Conservation (phyloP, 805 yeast species). For the Sugiyamaella floridensis region DNA sequence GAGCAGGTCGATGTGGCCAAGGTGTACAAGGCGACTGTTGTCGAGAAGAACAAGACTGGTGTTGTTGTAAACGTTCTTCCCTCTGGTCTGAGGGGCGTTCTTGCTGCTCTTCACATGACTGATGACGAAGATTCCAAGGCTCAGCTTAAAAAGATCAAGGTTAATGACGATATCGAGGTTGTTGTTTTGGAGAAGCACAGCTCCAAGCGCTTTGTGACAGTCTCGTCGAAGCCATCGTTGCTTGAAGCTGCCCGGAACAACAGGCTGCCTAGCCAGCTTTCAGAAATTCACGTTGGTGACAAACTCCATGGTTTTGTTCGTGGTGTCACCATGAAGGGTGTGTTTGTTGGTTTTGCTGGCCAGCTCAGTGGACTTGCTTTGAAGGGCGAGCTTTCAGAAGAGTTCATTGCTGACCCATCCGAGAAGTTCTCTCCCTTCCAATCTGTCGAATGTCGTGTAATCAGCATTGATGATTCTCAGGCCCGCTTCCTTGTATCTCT, state of each 20-base stretch:
- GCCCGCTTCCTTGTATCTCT: constrained; percentile 65
- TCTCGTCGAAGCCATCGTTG: constrained; percentile 60
- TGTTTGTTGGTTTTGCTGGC: constrained; percentile 77
- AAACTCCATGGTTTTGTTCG: constrained; percentile 67
- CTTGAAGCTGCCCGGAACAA: constrained; percentile 52
- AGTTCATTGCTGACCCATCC: constrained; percentile 45
- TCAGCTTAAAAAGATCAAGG: constrained; percentile 49
- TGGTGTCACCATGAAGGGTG: constrained; percentile 70
- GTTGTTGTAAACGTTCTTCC: constrained; percentile 55
- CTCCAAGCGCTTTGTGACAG: constrained; percentile 51
- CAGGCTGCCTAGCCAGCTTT: constrained; percentile 50
- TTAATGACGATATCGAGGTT: constrained; percentile 54
- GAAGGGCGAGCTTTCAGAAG: constrained; percentile 51
- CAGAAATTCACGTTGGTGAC: constrained; percentile 48
- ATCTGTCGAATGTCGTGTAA: constrained; percentile 61
- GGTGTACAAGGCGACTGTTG: constrained; percentile 50
- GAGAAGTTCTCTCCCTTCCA: constrained; percentile 56
- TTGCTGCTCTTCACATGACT: constrained; percentile 66
- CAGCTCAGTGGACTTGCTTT: constrained; percentile 76
- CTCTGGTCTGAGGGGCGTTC: constrained; percentile 54
- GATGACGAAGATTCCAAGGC: constrained; percentile 72
- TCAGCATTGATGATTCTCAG: constrained; percentile 60
- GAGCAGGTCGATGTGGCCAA: constrained; percentile 44
- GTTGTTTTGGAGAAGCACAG: constrained; percentile 62
- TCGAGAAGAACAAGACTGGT: constrained; percentile 71